Evolutionary conservation across 192 early-diverging fungal species (phyloP).

Genomic region (Backusella mclennaniae): DNA sequence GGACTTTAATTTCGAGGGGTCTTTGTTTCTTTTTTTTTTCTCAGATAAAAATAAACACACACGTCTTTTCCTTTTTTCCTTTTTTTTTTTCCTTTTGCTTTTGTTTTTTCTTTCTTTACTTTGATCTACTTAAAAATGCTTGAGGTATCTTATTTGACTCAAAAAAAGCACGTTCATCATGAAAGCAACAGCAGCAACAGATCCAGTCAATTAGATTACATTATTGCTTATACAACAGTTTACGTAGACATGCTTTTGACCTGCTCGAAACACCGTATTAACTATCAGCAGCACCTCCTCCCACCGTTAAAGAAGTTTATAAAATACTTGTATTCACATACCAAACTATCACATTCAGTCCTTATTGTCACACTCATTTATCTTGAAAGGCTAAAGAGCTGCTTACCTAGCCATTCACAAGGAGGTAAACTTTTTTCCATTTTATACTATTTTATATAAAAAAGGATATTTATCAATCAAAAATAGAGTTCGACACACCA

Average conservation of each 20-base stretch:
- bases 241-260: background rate
- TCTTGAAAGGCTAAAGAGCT: conserved; percentile 61
- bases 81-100: background rate
- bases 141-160: background rate
- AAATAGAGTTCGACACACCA: conserved; percentile 37
- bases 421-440: background rate
- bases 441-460: background rate
- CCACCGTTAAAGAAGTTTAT: conserved; percentile 23
- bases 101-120: background rate
- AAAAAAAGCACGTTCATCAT: background rate
- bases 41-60: background rate
- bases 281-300: conserved; percentile 7
- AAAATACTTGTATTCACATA: conserved; percentile 20
- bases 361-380: conserved; percentile 63
- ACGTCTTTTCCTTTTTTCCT: background rate
- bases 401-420: conserved; percentile 40
- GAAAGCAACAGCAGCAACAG: background rate
- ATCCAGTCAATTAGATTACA: background rate
- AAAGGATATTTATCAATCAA: background rate
- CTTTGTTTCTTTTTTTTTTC: background rate
- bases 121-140: background rate
- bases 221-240: background rate
- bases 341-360: conserved; percentile 25
- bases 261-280: background rate
- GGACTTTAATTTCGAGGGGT: conserved; percentile 5